These are phyloP conservation scores for Ophiocordyceps camponoti-saundersi DNA, from an alignment of 2,329 filamentous ascomycete species.

Conservation along the genomic window DNA sequence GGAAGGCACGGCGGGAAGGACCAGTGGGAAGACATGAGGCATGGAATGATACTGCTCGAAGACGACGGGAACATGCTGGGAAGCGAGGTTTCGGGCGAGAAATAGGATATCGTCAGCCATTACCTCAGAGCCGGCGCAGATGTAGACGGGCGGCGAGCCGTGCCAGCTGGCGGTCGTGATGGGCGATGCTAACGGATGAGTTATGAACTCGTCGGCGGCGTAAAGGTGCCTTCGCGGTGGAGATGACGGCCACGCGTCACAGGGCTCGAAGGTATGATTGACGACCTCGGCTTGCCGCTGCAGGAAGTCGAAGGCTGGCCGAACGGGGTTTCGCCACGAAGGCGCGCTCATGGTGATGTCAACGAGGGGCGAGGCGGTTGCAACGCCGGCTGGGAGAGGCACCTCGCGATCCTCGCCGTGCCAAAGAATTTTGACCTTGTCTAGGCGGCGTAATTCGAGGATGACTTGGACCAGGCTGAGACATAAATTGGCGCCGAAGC, in stretches of 20 bases:
- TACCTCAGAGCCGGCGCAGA: slow-evolving; percentile 55
- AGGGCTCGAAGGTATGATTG: slow-evolving; percentile 18
- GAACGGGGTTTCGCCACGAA: slow-evolving; percentile 10
- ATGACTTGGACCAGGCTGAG: slow-evolving; percentile 52
- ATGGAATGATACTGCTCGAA: slow-evolving; percentile 65
- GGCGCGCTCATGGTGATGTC: slow-evolving; percentile 45
- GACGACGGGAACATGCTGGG: slow-evolving; percentile 41
- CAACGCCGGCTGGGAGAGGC: slow-evolving; percentile 49
- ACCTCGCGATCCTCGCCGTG: slow-evolving; percentile 39
- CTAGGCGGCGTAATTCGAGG: slow-evolving; percentile 38
- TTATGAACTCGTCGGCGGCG: slow-evolving; percentile 31
- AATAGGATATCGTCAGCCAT: slow-evolving; percentile 50
- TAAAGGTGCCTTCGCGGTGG: slow-evolving; percentile 39
- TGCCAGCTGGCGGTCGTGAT: slow-evolving; percentile 42
- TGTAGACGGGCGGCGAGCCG: slow-evolving; percentile 46
- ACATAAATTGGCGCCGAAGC: slow-evolving; percentile 56
- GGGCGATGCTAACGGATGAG: slow-evolving; percentile 53
- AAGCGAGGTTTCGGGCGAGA: slow-evolving; percentile 36
- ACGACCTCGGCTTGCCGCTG: slow-evolving; percentile 26
- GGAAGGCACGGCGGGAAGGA: slow-evolving; percentile 30
- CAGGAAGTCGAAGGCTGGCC: slow-evolving; percentile 22
- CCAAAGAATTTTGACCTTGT: slow-evolving; percentile 33
- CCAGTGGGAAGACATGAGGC: slow-evolving; percentile 56
- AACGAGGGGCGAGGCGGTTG: slow-evolving; percentile 50
- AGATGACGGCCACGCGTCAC: slow-evolving; percentile 37